phyloP scores from a whole-genome alignment of 192 early-diverging fungal genomes.

The Phycomyces blakesleeanus region DNA sequence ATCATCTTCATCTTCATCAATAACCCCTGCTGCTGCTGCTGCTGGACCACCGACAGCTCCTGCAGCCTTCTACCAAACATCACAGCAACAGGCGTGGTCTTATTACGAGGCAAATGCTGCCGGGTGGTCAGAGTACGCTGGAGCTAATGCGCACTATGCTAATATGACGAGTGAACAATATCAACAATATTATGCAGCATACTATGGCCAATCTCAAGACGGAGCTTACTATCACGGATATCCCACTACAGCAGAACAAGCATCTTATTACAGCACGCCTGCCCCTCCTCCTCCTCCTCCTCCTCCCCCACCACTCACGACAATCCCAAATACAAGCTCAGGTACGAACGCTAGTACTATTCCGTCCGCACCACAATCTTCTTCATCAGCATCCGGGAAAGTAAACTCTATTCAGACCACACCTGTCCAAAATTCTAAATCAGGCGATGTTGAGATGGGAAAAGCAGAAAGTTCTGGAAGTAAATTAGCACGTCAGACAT shows the following conservation, averaged over 20 bases:
- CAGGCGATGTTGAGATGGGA: neutral
- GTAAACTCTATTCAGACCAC: too few species aligned
- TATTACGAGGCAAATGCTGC: constrained; percentile 5
- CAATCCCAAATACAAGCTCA: neutral
- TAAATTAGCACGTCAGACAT: neutral
- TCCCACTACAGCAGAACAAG: neutral
- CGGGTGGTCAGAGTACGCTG: neutral
- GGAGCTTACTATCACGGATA: constrained; percentile 6
- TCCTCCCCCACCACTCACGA: neutral
- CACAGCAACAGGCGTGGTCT: neutral
- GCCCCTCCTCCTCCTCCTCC: constrained; percentile 8
- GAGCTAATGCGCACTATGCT: neutral
- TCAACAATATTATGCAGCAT: constrained; percentile 14
- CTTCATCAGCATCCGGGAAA: too few species aligned
- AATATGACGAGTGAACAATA: constrained; percentile 17
- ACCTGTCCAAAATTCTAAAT: neutral
- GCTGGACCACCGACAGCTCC: constrained; percentile 16
- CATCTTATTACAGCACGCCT: neutral
- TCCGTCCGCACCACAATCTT: neutral
- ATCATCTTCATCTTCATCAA: neutral
- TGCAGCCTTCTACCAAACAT: constrained; percentile 17
- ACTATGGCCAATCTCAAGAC: constrained; percentile 10
- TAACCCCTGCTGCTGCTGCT: neutral
- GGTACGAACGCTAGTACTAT: neutral
- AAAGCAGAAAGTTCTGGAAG: neutral